A percentile compares a stretch with the other conserved stretches of the same genome.
phyloP scores from a whole-genome alignment of 441 rosid species.

The Corymbia citriodora region DNA sequence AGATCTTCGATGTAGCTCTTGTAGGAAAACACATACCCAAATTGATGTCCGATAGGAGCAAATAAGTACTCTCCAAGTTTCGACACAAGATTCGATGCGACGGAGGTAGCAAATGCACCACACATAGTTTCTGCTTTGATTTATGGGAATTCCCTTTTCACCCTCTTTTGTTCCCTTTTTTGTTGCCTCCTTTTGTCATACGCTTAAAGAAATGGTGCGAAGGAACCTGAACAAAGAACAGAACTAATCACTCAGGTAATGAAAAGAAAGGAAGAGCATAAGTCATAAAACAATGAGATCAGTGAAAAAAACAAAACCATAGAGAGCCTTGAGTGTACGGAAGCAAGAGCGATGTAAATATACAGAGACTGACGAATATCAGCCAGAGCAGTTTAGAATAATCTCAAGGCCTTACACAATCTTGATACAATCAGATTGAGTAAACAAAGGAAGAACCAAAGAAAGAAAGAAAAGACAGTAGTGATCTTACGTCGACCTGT shows the following conservation, averaged over 20 bases:
- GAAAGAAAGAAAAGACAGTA: no score
- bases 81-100: background rate
- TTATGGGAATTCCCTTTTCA: background rate
- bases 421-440: no score
- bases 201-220: background rate
- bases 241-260: background rate
- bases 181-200: background rate
- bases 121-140: background rate
- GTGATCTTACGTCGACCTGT: no score
- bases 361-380: background rate
- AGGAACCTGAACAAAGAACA: background rate
- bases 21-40: background rate
- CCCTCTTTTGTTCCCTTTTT: background rate
- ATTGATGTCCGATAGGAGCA: background rate
- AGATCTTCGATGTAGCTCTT: background rate
- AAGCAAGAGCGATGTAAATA: background rate
- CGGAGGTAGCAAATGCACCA: background rate
- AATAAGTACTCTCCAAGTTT: background rate
- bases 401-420: no score
- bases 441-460: no score
- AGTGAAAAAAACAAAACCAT: background rate
- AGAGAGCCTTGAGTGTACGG: no score
- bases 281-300: background rate
- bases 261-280: no score
- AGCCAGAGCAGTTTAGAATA: no score